phyloP scores from a whole-genome alignment of 169 alveolate species.

The Eimeria sp. region DNA sequence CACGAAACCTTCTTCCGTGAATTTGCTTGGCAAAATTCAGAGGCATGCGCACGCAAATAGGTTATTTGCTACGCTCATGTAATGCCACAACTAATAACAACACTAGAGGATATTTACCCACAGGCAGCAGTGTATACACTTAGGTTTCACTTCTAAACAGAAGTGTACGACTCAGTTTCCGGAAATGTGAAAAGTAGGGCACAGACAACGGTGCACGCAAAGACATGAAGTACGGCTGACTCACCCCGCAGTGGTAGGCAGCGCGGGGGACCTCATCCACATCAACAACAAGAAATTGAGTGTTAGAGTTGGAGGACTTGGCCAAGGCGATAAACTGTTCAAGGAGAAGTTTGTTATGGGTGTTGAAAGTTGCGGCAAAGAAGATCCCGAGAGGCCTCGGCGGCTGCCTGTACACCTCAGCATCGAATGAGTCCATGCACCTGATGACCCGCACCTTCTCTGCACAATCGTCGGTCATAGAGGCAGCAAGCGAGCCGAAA shows the following conservation, averaged over 20 bases:
- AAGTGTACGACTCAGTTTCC: not conserved
- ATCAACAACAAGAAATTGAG: constrained; percentile 54
- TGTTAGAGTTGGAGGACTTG: not conserved
- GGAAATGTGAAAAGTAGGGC: not conserved
- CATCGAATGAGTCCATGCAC: constrained; percentile 69
- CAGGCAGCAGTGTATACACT: too few species aligned
- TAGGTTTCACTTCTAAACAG: too few species aligned
- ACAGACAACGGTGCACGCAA: not conserved
- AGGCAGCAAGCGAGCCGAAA: constrained; percentile 23
- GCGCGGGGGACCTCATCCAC: constrained; percentile 83
- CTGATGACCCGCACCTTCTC: constrained; percentile 16
- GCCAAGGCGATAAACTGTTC: constrained; percentile 65
- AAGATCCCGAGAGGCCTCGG: constrained; percentile 53
- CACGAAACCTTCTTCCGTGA: too few species aligned
- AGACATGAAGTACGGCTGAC: not conserved
- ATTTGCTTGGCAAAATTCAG: too few species aligned
- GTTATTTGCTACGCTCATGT: too few species aligned
- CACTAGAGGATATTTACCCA: too few species aligned
- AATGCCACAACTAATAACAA: too few species aligned
- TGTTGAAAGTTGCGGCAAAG: constrained; percentile 56
- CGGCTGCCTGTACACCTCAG: constrained; percentile 72
- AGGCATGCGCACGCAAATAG: too few species aligned
- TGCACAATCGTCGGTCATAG: not conserved
- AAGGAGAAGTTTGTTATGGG: constrained; percentile 42
- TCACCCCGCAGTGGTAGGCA: constrained; percentile 76